Evolutionary conservation across 2,329 filamentous ascomycete species (phyloP), one percentile per base, ranked within the genome.

Genomic region (Claviceps sp.): DNA sequence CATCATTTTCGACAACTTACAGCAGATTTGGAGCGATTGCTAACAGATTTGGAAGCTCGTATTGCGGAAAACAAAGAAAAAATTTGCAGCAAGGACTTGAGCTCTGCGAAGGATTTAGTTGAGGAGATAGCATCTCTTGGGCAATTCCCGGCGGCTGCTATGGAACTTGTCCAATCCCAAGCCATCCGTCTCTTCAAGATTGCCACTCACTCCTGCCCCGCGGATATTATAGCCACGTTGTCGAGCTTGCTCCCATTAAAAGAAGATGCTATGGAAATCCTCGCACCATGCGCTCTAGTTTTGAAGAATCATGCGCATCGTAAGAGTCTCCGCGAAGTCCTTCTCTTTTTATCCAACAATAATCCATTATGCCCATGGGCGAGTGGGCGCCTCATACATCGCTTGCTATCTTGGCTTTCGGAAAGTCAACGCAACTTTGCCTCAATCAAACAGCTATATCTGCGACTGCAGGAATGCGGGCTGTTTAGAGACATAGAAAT

Each of bases 401-500:
- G 52, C 24, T 41, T 59, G 4, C 55, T 61, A 26, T 37, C 22
- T 19, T 48, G 52, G 17, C 48, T 55, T 13, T 47, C 41, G 3
- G 51, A 46, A 24, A 11, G 19, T 8, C 40, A 51, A 19, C 44
- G 38, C 7, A 41, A 17, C 17, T 60, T 58, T 19, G 34, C 47
- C 2, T 34, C 54, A 24, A 58, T 60, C 41, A 64, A 61, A 44
- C 51, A 57, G 7, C 55, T 66, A 19, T 65, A 68, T 42, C 38
- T 38, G 1, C 47, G 63, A 11, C 52, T 66, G n/a, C 61, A 61
- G 46, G 57, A 59, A 50, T 58, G 59, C 10, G 64, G 64, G 0
- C 47, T 68, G 6, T 66, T 63, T 42, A 45, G 53, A 2, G 30
- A 54, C 2, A 52, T 52, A 13, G n/a, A 53, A 4, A 52, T 63